Conservation (phyloP, 2,329 filamentous ascomycete genomes). For the Trichoderma guizhouense region DNA sequence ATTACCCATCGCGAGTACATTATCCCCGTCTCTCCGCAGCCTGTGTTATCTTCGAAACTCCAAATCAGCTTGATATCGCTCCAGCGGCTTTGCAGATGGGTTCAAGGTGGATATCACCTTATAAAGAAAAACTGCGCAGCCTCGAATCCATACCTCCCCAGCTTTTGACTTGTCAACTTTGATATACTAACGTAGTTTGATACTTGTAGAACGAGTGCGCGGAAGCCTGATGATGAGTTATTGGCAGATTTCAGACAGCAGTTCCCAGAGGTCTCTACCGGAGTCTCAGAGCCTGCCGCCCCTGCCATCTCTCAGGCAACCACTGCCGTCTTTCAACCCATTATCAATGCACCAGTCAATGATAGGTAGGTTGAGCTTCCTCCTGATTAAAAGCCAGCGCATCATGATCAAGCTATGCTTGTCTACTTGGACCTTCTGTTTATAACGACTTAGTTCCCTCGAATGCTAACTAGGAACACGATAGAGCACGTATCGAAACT, state of each 20-base stretch:
- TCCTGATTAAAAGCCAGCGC: not conserved
- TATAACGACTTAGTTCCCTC: not conserved
- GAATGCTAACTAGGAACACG: not conserved
- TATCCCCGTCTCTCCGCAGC: not conserved
- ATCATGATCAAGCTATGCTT: not conserved
- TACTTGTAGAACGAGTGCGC: conserved; percentile 62
- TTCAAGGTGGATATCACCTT: not conserved
- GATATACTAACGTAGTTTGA: not conserved
- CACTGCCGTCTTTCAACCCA: conserved; percentile 23
- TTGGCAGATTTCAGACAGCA: conserved; percentile 77
- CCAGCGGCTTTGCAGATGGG: not conserved
- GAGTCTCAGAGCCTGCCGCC: conserved; percentile 44
- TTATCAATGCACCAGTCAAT: conserved; percentile 24
- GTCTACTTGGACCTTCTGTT: not conserved
- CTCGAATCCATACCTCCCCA: not conserved
- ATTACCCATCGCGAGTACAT: not conserved
- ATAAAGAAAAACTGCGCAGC: not conserved
- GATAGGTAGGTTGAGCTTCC: conserved; percentile 27
- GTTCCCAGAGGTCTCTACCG: conserved; percentile 69
- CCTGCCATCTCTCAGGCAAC: conserved; percentile 37
- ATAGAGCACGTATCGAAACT: conserved; percentile 27
- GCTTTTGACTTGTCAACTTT: not conserved
- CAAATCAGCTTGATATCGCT: not conserved
- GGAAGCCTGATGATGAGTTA: conserved; percentile 80
- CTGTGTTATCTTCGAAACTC: not conserved